Evolutionary conservation across 2,329 filamentous ascomycete species (phyloP), one percentile per base, ranked within the genome.

Genomic region (Corynespora cassiicola): DNA sequence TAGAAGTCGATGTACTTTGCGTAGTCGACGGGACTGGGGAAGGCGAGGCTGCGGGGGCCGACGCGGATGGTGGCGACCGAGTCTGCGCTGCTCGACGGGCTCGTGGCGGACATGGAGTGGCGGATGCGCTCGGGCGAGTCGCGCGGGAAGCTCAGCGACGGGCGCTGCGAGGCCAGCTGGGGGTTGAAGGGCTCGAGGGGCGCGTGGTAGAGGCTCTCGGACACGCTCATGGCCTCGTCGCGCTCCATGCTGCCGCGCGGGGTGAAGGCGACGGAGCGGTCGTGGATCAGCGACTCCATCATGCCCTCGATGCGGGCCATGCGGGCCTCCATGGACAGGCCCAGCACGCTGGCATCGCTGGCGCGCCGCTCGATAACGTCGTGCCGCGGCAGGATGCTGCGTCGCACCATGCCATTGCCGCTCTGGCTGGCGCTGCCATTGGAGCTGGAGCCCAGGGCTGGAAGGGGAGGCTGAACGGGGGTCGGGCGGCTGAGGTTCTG

Each of bases 401-500:
- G 39, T 22, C 47, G 39, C 10, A 49, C 17, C n/a, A 42, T 10
- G 22, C 43, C 43, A 29, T 47, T 56, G 26, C 48, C 50, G 19
- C 42, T 59, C 17, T 20, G 22, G 31, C 35, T 40, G 7, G 17
- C 18, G 24, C 18, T 22, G 12, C 36, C 36, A 32, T 31, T 32
- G 15, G 28, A 20, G 36, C 19, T 30, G 21, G 41, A 11, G 30
- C 25, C 2, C 41, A 25, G 19, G 21, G 11, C 9, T 5, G 47
- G 16, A 16, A 31, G 37, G 2, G 53, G 37, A 0, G 50, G 33
- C 11, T 55, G 57, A 2, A 47, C 45, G 36, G 58, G 49, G 16
- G 56, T 54, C 6, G 61, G 63, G n/a, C 63, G 56, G 36, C 61
- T 65, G 33, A 67, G 63, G 33, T 63, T 63, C 42, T 67, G 63